A percentile compares a stretch with the other conserved stretches of the same genome.
Evolutionary conservation across 169 alveolate genomes (phyloP).

Genomic region (Amoebophrya sp.): DNA sequence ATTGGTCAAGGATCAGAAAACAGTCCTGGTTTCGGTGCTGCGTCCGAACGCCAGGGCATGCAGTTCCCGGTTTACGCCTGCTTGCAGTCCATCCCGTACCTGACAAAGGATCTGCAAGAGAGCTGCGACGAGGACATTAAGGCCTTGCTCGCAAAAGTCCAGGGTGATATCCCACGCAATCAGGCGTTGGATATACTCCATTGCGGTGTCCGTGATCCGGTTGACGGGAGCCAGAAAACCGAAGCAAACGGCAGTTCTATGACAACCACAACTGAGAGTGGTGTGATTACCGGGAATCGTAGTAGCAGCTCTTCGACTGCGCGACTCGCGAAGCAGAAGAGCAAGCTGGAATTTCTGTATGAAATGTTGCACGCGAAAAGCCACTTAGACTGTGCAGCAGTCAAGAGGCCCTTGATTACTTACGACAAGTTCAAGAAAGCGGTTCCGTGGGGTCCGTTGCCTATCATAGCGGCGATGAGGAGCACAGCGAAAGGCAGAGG

Average conservation of each 20-base stretch:
- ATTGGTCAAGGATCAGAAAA: no score
- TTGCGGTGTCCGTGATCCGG: neutral
- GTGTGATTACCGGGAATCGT: no score
- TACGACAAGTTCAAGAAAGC: neutral
- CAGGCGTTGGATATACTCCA: neutral
- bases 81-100: neutral
- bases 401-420: neutral
- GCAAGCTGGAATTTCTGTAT: neutral
- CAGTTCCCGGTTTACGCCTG: neutral
- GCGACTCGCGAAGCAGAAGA: neutral
- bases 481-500: neutral
- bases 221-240: neutral
- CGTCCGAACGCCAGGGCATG: neutral
- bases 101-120: neutral
- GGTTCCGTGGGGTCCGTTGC: neutral
- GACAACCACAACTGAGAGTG: neutral
- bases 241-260: neutral
- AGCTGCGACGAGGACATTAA: neutral
- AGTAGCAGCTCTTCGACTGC: no score
- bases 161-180: neutral
- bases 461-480: neutral
- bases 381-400: neutral
- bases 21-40: neutral
- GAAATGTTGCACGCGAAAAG: neutral
- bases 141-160: neutral